Evolutionary conservation across 257 asterid species (phyloP).

Genomic region (Penstemon newberryi): DNA sequence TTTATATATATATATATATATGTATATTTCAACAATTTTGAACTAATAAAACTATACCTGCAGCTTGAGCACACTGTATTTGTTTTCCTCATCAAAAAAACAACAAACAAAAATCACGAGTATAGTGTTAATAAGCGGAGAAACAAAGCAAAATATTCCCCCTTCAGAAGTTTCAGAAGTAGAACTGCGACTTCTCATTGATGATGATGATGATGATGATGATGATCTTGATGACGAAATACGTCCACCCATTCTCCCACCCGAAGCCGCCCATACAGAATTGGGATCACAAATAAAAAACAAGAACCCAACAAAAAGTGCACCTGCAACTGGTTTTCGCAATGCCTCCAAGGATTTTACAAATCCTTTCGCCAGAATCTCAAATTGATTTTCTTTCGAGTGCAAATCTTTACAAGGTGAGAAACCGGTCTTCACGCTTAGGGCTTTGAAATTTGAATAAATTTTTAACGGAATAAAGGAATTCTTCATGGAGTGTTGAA

Average conservation of each 20-base stretch:
- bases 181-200: slow-evolving; percentile 59
- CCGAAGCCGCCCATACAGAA: slow-evolving; percentile 84
- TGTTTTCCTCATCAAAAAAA: slow-evolving; percentile 69
- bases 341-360: slow-evolving; percentile 47
- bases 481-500: too few species aligned
- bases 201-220: slow-evolving; percentile 12
- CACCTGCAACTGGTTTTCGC: slow-evolving; percentile 67
- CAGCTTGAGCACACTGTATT: slow-evolving; percentile 79
- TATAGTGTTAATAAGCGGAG: slow-evolving; percentile 64
- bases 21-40: too few species aligned
- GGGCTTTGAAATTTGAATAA: slow-evolving; percentile 28
- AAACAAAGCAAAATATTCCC: slow-evolving; percentile 54
- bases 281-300: slow-evolving; percentile 55
- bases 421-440: slow-evolving; percentile 25
- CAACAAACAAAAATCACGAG: slow-evolving; percentile 76
- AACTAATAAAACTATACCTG: slow-evolving; percentile 47
- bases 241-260: slow-evolving; percentile 86
- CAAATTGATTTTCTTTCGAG: slow-evolving; percentile 37
- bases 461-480: slow-evolving; percentile 22
- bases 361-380: slow-evolving; percentile 35
- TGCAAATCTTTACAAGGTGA: slow-evolving; percentile 15
- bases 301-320: slow-evolving; percentile 64
- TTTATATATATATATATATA: too few species aligned
- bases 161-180: slow-evolving; percentile 37
- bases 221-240: too few species aligned